phyloP scores from a whole-genome alignment of 495 filamentous ascomycete species.

The Xylaria grammica region DNA sequence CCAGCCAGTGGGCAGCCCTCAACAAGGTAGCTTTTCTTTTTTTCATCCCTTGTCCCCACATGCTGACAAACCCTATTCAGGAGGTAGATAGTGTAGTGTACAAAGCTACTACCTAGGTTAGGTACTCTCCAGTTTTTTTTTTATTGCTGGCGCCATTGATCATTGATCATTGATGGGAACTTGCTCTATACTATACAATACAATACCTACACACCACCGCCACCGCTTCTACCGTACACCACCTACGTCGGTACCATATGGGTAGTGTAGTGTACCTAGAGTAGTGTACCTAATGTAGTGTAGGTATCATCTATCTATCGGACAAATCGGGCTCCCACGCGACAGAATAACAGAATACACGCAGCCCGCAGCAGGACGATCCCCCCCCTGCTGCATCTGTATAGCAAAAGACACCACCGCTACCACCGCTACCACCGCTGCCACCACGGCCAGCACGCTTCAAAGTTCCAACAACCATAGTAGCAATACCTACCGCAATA shows the following conservation, averaged over 20 bases:
- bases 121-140: too few species aligned
- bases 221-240: too few species aligned
- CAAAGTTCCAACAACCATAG: too few species aligned
- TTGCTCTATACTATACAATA: too few species aligned
- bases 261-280: too few species aligned
- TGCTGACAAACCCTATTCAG: conserved; percentile 8
- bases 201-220: too few species aligned
- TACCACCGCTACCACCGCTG: neutral
- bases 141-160: conserved; percentile 13
- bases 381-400: conserved; percentile 9
- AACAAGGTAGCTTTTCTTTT: conserved; percentile 13
- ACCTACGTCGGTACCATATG: too few species aligned
- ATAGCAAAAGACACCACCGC: conserved; percentile 17
- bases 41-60: conserved; percentile 7
- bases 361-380: conserved; percentile 13
- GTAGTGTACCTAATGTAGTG: too few species aligned
- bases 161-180: too few species aligned
- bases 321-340: conserved; percentile 11
- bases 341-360: conserved; percentile 15
- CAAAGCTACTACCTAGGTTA: too few species aligned
- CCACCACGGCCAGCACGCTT: neutral
- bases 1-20: neutral
- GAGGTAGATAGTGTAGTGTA: too few species aligned
- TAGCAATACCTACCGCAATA: too few species aligned
- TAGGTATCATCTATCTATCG: neutral